Evolutionary conservation across 495 filamentous ascomycete genomes (phyloP).

Genomic region (Rostrohypoxylon terebratum): DNA sequence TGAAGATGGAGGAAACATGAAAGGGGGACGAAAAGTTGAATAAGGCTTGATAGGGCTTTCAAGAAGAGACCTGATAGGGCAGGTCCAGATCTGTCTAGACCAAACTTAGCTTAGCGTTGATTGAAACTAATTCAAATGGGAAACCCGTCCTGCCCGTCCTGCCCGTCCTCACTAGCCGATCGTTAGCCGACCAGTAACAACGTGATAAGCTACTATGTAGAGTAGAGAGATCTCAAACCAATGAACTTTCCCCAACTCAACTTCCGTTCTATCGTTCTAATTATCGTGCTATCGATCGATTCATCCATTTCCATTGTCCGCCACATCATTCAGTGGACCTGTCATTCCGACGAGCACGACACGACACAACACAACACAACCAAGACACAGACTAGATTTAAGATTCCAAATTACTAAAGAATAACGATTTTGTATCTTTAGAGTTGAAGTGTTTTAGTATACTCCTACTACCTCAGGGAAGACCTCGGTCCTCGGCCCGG

Average conservation of each 20-base stretch:
- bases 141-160: conserved; percentile 1
- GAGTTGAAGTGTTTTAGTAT: neutral
- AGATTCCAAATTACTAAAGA: conserved; percentile 14
- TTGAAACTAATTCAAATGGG: neutral
- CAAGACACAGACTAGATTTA: neutral
- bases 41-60: conserved; percentile 38
- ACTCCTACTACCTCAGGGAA: neutral
- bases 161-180: neutral
- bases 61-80: conserved; percentile 31
- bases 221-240: conserved; percentile 15
- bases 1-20: neutral
- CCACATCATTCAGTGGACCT: conserved; percentile 19
- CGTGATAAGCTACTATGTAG: too few species aligned
- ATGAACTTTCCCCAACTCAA: conserved; percentile 25
- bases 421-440: neutral
- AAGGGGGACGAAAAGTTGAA: neutral
- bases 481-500: conserved; percentile 9
- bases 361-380: conserved; percentile 15
- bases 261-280: conserved; percentile 23
- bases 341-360: conserved; percentile 15
- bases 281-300: too few species aligned
- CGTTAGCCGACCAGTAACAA: neutral
- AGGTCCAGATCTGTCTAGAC: conserved; percentile 38
- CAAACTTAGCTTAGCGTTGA: conserved; percentile 11
- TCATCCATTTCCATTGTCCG: conserved; percentile 11